Base-by-base conservation (phyloP, 495 filamentous ascomycete species). In the Letharia columbiana region DNA sequence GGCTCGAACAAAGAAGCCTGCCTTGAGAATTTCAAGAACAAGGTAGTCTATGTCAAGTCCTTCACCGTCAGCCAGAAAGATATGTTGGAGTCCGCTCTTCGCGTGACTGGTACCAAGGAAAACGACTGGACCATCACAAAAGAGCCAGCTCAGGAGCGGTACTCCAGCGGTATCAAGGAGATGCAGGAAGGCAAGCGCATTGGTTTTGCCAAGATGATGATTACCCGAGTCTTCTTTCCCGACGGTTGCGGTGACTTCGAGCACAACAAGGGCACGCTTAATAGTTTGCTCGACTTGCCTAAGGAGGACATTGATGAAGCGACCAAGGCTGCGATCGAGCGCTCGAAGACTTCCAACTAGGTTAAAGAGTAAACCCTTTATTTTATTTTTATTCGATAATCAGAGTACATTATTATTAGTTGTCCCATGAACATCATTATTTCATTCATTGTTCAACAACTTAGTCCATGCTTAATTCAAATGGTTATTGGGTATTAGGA, bases 281-380 rank as follows among this genome's bases (percentile, higher is more conserved):
- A 89, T 66, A 73, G 73, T 9, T 41, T 77, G 58, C 73, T 89
- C 37, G 83, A 78, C 0, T 69, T 89, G 64, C 78, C 82, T 18
- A 72, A 78, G 68, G 86, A 89, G 74, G 79, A 85, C 67, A 64
- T 89, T 64, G 85, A 87, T 71, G 82, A 83, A 67, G 70, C 71
- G 10, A 86, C 83, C 0, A 77, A 74, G 71, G 63, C 56, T 39
- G 79, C 77, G 12, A 71, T 84, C 0, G 70, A 73, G 58, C 59
- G 59, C 35, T 60, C 58, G n/a, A 60, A 60, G 17, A 41, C 18
- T 15, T 60, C 58, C 7, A 3, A 4, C 5, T 40, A 37, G 58
- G 17, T 11, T 28, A 13, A 28, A 28, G 23, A 28, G 23, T 28
- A 28, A 28, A 28, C 23, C 23, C 23, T 28, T 28, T 28, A 28